Base-by-base conservation (phyloP, 805 yeast species). In the Hanseniaspora guilliermondii region DNA sequence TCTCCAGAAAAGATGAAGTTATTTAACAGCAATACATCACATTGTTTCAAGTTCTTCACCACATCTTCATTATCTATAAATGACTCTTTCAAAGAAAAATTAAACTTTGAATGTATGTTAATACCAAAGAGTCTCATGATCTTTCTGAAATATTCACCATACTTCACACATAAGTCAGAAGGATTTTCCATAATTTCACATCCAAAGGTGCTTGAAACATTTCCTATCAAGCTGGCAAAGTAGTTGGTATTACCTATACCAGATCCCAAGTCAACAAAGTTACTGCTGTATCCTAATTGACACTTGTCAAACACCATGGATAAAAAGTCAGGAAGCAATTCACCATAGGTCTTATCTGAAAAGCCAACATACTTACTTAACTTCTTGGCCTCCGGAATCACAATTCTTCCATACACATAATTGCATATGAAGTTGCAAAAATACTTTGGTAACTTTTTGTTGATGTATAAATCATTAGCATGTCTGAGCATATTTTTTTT, bases 171-270 rank as follows among this genome's bases (percentile, higher is more conserved):
- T 48, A 88, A 70, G 6, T 72, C 70, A 11, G 89, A 83, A 0
- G 96, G 95, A 59, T 82, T 82, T 17, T 76, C 77, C 95, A 88
- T 88, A 47, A 89, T 77, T 64, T 89, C 97, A 67, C 91, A 86
- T 0, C 97, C 97, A 62, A 85, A 87, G 65, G 95, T 82, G 25
- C 62, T 21, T 53, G 73, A 73, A 57, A 88, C 84, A 2, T 96
- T 95, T 64, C 78, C 80, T 61, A 88, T 95, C 36, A 89, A 66
- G 0, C 96, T 87, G 0, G 96, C 94, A 65, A 88, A 96, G 41
- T 88, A 75, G 0, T 85, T 83, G 56, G 96, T 87, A 64, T 89
- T 89, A 0, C 96, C 97, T 16, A 89, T 96, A 16, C 97, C 97
- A 0, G 95, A 87, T 0, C 97, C 97, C 24, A 89, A 71, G 67